Base-by-base conservation (phyloP, 2,329 filamentous ascomycete genomes). In the Cadophora luteo-olivacea region DNA sequence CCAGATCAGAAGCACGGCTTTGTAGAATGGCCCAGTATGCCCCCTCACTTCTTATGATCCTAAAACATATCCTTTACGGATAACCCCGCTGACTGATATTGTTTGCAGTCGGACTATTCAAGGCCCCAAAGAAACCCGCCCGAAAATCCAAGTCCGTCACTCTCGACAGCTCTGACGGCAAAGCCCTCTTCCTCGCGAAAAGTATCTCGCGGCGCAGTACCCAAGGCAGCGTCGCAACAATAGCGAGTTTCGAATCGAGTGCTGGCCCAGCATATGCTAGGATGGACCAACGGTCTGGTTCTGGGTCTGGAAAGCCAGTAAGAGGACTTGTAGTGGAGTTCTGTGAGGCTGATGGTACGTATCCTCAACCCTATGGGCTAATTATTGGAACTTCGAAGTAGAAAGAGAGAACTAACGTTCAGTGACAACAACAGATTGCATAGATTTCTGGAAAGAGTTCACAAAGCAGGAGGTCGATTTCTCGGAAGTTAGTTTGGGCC, bases 21-120 rank as follows among this genome's bases (percentile, higher is more conserved):
- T 48, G 71, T 72, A 29, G 69, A 75, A 68, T 72, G 69, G 69
- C 71, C 73, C 51, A 66, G 72, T 73, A 68, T 16, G 48, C 49
- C 19, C 61, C 25, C 32, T n/a, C n/a, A n/a, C n/a, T n/a, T n/a
- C n/a, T n/a, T n/a, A n/a, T n/a, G n/a, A n/a, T n/a, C n/a, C n/a
- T n/a, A n/a, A n/a, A n/a, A n/a, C n/a, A n/a, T n/a, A n/a, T n/a
- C n/a, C 36, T 2, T 14, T 41, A 6, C 7, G 38, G 12, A 12
- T 41, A 41, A 14, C 3, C 38, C 5, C 38, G 16, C 5, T 41
- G 38, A 41, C 38, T 41, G 38, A 41, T 12, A 32, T 19, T 14
- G 6, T 5, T 4, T n/a, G 48, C 7, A 72, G 72, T 66, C 14
- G 64, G 49, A 4, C 38, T 70, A 22, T 74, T 72, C 54, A 70